These are phyloP conservation scores for Camelina hispida DNA, from an alignment of 345 rosid genomes.

Conservation along the genomic window DNA sequence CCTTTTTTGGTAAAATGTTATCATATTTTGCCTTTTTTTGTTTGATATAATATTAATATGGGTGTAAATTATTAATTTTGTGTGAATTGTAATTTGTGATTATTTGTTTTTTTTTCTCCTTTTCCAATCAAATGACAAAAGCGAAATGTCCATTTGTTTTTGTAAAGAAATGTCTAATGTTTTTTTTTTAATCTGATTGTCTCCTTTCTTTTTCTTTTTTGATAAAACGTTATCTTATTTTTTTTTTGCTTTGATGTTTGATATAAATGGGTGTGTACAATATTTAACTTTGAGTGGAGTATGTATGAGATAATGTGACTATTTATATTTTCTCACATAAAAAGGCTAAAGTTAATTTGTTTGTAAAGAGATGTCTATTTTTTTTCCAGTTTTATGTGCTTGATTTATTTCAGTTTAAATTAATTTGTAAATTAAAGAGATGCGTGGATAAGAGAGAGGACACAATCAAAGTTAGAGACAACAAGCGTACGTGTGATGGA, in stretches of 20 bases:
- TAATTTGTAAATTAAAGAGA: background rate
- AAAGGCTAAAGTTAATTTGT: background rate
- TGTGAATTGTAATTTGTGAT: constrained; percentile 39
- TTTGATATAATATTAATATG: constrained; percentile 10
- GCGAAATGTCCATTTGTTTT: constrained; percentile 19
- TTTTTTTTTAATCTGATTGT: background rate
- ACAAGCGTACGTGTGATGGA: constrained; percentile 23
- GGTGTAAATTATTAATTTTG: constrained; percentile 41
- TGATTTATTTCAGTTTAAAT: background rate
- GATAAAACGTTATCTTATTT: constrained; percentile 11
- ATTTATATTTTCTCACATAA: background rate
- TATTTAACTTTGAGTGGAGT: background rate
- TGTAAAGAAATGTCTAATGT: constrained; percentile 1
- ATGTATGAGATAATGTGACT: background rate
- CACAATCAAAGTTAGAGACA: constrained; percentile 8
- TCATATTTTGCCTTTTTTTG: background rate
- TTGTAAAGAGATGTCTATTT: constrained; percentile 7
- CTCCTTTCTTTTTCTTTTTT: background rate
- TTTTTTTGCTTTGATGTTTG: background rate
- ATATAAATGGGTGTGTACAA: background rate
- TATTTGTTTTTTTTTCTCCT: background rate
- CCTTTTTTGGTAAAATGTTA: constrained; percentile 24
- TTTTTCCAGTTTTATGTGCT: background rate
- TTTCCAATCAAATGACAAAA: background rate
- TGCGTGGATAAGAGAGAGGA: constrained; percentile 6